These are phyloP conservation scores for Sporothrix inflata DNA, from an alignment of 2,329 filamentous ascomycete species.

Conservation along the genomic window DNA sequence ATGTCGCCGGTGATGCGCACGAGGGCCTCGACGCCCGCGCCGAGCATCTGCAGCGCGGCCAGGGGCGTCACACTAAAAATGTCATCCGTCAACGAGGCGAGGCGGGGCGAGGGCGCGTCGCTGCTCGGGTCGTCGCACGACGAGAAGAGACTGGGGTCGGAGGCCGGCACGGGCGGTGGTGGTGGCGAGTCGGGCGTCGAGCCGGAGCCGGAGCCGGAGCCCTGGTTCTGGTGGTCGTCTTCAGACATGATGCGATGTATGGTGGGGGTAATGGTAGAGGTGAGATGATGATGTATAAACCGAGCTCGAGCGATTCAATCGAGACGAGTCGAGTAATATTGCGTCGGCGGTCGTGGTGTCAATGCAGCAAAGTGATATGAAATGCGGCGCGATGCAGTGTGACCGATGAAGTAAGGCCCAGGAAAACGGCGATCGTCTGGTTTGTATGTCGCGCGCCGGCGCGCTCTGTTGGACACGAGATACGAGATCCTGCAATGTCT, in stretches of 20 bases:
- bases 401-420: neutral
- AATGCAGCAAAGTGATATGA: neutral
- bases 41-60: slow-evolving; percentile 79
- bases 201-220: neutral
- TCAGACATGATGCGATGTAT: slow-evolving; percentile 20
- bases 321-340: neutral
- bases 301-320: neutral
- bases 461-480: neutral
- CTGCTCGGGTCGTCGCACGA: neutral
- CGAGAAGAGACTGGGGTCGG: slow-evolving; percentile 42
- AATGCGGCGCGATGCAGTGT: slow-evolving; percentile 19
- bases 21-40: slow-evolving; percentile 69
- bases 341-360: neutral
- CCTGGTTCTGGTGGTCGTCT: neutral
- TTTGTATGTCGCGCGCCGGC: slow-evolving; percentile 21
- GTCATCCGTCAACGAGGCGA: slow-evolving; percentile 54
- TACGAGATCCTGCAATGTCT: neutral
- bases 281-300: too few relatives aligned
- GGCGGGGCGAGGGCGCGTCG: slow-evolving; percentile 29
- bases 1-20: slow-evolving; percentile 76
- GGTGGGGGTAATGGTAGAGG: neutral
- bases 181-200: slow-evolving; percentile 38
- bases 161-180: slow-evolving; percentile 49
- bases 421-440: slow-evolving; percentile 7
- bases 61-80: slow-evolving; percentile 73